Base-by-base conservation (phyloP, 106 monocot genomes). In the Dactylorhiza incarnata region DNA sequence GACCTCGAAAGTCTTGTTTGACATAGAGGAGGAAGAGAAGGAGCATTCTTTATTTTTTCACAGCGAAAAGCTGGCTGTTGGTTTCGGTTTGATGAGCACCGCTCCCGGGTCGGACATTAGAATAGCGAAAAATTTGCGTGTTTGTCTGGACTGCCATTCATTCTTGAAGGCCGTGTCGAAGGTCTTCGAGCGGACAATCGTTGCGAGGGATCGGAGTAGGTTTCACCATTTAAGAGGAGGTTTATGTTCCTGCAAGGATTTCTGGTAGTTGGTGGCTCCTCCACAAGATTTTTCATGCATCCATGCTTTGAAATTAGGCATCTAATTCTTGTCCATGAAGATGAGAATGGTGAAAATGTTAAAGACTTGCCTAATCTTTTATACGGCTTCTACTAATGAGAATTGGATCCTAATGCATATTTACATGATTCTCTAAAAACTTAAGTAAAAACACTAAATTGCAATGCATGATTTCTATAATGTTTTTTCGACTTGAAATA, bases 11-110 rank as follows among this genome's bases (percentile, higher is more conserved):
- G 73, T 87, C 7, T 78, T 86, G 75, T 81, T 83, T 53, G 74
- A 83, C 20, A 78, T 86, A 37, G 83, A 86, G 22, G 82, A 86
- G 46, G 86, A 86, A 82, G 82, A 86, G 49, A 86, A 82, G 72
- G 76, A 86, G 43, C 72, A 74, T 26, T 76, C 82, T 44, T 45
- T 86, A 53, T 74, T 74, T 45, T 43, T 82, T 12, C 86, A 86
- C 58, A 86, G 86, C 14, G 82, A 86, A 24, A 86, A 86, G 68
- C 14, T 86, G 45, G 86, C 86, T 10, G 76, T 80, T 45, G 82
- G 82, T 23, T 86, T 86, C 50, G 82, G 86, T 45, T 69, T 86
- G 69, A 59, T 82, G 6, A 82, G 50, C 77, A 79, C 77, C 9
- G 58, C 73, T 45, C 77, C 82, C 16, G 86, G 82, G 14, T 70